Base-by-base conservation (phyloP, 371 early-diverging fungal species). In the Circinella minor region DNA sequence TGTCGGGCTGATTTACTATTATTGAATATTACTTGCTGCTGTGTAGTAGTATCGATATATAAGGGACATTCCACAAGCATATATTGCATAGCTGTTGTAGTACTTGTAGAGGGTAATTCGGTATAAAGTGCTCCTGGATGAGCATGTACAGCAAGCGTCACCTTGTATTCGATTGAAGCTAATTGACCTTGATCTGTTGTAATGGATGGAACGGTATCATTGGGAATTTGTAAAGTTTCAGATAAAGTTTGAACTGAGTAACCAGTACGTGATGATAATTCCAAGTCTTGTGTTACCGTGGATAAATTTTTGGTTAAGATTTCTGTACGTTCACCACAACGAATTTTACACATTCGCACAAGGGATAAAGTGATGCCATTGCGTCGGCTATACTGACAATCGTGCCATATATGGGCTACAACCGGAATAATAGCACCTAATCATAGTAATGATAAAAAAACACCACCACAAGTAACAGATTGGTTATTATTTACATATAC, bases 401-500 rank as follows among this genome's bases (percentile, higher is more conserved):
- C 69, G 57, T 63, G 69, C 69, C 69, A 69, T 13, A 69, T 63
- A 55, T 69, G 69, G 14, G 57, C 57, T 20, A 63, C 69, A 14
- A 69, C 36, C 15, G 63, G 63, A 0, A 67, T 27, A 18, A 48
- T 49, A 13, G 27, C 60, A 48, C 67, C 67, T 67, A 36, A 39
- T 9, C 18, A 65, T 5, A 13, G n/a, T 13, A n/a, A 15, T 49
- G 3, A 34, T 48, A 20, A 34, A 36, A 60, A 27, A 27, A 27
- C 0, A 27, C 2, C 27, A 27, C 27, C 27, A 27, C 27, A 27
- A 27, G 27, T 27, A 27, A 27, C 27, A 27, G 1, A 27, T 27
- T 27, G 27, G 27, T 27, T 27, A 27, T 27, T 27, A 27, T 27
- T 27, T 27, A 36, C 38, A 60, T 20, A 60, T 3, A 18, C n/a